Conservation (phyloP, 208 protist genomes). For the Herpetomonas tarakana region DNA sequence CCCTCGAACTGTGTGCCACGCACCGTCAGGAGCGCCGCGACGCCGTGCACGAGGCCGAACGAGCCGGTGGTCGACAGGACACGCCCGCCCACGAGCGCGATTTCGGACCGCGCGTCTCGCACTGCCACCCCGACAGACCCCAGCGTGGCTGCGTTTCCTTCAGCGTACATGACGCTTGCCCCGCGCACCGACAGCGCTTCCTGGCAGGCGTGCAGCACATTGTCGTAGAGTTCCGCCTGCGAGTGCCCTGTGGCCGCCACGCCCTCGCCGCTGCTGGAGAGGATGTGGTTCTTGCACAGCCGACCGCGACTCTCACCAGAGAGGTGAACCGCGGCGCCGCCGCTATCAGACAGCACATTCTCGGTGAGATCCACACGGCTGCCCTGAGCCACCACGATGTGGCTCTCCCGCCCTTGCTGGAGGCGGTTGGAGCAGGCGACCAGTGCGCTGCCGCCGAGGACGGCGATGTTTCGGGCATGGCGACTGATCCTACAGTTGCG, state of each 20-base stretch:
- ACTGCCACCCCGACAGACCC: conserved; percentile 21
- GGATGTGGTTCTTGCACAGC: not conserved
- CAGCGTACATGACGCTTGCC: conserved; percentile 12
- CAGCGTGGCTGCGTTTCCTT: conserved; percentile 24
- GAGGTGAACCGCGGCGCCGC: not conserved
- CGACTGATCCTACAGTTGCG: not conserved
- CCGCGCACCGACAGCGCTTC: conserved; percentile 22
- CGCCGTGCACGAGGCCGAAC: conserved; percentile 17
- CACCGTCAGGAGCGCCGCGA: conserved; percentile 4
- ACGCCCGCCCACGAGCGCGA: conserved; percentile 11
- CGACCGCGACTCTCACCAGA: not conserved
- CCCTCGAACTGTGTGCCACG: conserved; percentile 14
- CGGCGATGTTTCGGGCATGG: conserved; percentile 5
- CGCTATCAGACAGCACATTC: conserved; percentile 10
- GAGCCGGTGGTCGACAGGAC: conserved; percentile 11
- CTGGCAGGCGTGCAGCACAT: conserved; percentile 22
- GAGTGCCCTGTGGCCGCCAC: conserved; percentile 13
- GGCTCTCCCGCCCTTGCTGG: conserved; percentile 9
- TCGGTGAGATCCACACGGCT: conserved; percentile 15
- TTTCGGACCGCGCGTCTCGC: conserved; percentile 13
- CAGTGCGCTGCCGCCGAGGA: conserved; percentile 14
- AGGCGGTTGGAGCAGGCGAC: conserved; percentile 19
- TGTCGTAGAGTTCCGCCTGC: conserved; percentile 15
- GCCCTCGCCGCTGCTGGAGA: conserved; percentile 12
- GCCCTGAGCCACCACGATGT: conserved; percentile 15